phyloP scores from a whole-genome alignment of 2,329 filamentous ascomycete species.

The Cryphonectria carpinicola region DNA sequence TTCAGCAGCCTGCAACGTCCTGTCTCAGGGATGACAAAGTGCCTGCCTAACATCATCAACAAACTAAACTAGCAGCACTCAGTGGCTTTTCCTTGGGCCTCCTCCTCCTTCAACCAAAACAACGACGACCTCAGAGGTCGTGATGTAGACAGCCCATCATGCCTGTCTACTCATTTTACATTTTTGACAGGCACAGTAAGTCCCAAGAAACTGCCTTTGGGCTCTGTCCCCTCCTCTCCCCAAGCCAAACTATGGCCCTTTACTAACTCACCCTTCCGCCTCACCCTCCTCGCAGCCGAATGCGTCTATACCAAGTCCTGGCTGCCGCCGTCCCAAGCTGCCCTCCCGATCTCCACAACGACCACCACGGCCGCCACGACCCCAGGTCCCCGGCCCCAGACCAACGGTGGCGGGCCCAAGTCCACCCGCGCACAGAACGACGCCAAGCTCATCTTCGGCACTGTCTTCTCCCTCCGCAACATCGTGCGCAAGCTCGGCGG shows the following conservation, averaged over 20 bases:
- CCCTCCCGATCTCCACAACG: conserved; percentile 41
- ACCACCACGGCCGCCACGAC: conserved; percentile 19
- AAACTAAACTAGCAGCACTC: not conserved
- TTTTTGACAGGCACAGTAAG: conserved; percentile 97
- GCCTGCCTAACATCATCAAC: not conserved
- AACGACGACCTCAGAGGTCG: conserved; percentile 22
- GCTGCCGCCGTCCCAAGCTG: conserved; percentile 55
- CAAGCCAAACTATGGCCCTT: conserved; percentile 3
- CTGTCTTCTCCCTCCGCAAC: conserved; percentile 93
- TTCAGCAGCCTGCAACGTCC: not conserved
- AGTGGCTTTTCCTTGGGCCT: not conserved
- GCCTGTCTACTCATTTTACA: conserved; percentile 97
- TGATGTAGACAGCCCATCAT: conserved; percentile 55
- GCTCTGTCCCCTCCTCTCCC: not conserved
- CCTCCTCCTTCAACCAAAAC: not conserved
- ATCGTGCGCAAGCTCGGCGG: conserved; percentile 96
- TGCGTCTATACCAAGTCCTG: conserved; percentile 95
- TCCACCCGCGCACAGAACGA: conserved; percentile 62
- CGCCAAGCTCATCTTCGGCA: conserved; percentile 96
- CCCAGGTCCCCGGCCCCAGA: conserved; percentile 10
- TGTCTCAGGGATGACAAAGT: not conserved
- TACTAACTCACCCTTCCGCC: conserved; percentile 24
- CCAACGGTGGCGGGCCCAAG: conserved; percentile 6
- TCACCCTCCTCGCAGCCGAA: conserved; percentile 69
- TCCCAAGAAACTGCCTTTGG: not conserved